Percentiles rank a stretch among this genome's conserved stretches.
Evolutionary conservation across 805 yeast genomes (phyloP).

Genomic region (Metschnikowia amazonensis): DNA sequence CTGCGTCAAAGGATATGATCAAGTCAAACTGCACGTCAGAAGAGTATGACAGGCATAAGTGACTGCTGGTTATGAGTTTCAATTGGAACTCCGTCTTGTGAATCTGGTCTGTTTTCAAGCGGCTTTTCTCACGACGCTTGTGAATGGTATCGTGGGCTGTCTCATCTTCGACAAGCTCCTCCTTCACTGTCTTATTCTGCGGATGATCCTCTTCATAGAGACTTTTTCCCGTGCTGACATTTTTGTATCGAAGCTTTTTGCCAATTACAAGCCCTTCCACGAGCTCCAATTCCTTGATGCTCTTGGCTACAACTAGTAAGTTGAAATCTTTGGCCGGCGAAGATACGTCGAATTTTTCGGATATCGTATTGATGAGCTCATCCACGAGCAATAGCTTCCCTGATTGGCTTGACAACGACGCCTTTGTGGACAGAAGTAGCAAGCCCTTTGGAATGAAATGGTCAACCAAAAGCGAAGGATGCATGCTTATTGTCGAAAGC

Average conservation of each 20-base stretch:
- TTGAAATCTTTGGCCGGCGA: conserved; percentile 14
- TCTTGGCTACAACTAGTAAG: conserved; percentile 50
- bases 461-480: conserved; percentile 69
- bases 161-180: conserved; percentile 13
- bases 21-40: conserved; percentile 21
- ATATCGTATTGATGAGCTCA: conserved; percentile 37
- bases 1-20: conserved; percentile 36
- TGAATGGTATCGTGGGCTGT: conserved; percentile 10
- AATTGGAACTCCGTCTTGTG: conserved; percentile 9
- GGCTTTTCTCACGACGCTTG: conserved; percentile 1
- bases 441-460: conserved; percentile 73
- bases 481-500: conserved; percentile 50
- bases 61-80: conserved; percentile 16
- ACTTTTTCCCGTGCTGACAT: conserved; percentile 60
- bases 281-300: conserved; percentile 67
- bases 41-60: conserved; percentile 14
- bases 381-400: conserved; percentile 60
- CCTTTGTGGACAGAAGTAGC: conserved; percentile 61
- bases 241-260: conserved; percentile 55
- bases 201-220: conserved; percentile 39
- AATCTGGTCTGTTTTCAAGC: not conserved
- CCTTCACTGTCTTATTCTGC: conserved; percentile 2
- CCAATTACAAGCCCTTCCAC: conserved; percentile 80
- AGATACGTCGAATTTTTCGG: conserved; percentile 19
- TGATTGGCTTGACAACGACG: conserved; percentile 48